Evolutionary conservation across 2,329 filamentous ascomycete genomes (phyloP).

Genomic region (Cryphonectria japonica): DNA sequence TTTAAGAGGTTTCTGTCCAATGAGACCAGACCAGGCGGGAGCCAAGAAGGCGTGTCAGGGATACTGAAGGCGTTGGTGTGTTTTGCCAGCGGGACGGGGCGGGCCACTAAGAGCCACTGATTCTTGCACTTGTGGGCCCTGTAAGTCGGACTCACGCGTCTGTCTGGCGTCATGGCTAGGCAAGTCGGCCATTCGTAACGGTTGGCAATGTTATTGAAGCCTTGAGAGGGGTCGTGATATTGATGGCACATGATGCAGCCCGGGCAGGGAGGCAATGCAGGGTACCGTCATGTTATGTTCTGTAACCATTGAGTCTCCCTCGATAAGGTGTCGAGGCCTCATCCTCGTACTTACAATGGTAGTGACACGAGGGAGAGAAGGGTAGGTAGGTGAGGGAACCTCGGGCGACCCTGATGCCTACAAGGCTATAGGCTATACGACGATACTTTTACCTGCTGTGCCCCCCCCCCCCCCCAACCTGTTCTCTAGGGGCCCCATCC

Average conservation of each 20-base stretch:
- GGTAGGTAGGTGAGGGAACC: not conserved
- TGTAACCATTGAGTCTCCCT: not conserved
- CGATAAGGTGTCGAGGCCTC: not conserved
- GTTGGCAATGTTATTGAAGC: conserved; percentile 9
- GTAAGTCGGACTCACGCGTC: conserved; percentile 12
- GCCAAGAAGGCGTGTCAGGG: not conserved
- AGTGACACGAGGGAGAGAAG: not conserved
- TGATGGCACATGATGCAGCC: not conserved
- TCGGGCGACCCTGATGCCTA: not conserved
- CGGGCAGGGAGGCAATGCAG: not conserved
- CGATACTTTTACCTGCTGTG: not conserved
- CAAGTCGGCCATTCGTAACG: not conserved
- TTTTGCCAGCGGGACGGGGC: conserved; percentile 8
- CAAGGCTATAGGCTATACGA: not conserved
- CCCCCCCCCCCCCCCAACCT: not conserved
- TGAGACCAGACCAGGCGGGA: conserved; percentile 19
- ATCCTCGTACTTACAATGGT: not conserved
- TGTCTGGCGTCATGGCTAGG: conserved; percentile 21
- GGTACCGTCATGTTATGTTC: not conserved
- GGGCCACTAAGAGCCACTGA: conserved; percentile 13
- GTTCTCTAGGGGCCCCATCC: not conserved
- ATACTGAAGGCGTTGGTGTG: not conserved
- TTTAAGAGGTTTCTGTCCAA: conserved; percentile 36
- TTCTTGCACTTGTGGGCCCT: not conserved
- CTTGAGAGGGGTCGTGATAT: not conserved